These are phyloP conservation scores for Plasmodium fragile DNA, from an alignment of 169 alveolate species.

Conservation along the genomic window DNA sequence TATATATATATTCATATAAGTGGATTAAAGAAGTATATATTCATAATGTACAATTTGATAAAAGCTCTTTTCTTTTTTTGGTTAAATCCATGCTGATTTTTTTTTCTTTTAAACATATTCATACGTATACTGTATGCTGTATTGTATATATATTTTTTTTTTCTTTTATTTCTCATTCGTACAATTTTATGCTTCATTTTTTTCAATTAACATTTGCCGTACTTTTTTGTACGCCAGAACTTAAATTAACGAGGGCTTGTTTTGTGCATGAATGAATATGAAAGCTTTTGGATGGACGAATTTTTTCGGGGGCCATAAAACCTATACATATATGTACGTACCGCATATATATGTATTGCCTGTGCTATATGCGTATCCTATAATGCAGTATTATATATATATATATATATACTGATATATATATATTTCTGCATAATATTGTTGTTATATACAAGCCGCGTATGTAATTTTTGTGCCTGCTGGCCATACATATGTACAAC, in stretches of 20 bases:
- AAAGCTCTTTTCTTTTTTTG: background rate
- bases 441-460: background rate
- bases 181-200: background rate
- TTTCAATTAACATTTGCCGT: background rate
- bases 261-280: background rate
- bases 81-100: background rate
- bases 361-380: background rate
- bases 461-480: background rate
- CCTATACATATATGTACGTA: background rate
- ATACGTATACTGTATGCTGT: background rate
- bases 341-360: background rate
- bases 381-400: background rate
- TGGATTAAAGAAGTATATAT: no score
- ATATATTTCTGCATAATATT: background rate
- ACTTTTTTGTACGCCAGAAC: background rate
- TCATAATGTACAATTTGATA: background rate
- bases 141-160: background rate
- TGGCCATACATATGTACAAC: background rate
- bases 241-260: background rate
- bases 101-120: background rate
- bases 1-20: background rate
- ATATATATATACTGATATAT: background rate
- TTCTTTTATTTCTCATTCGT: background rate
- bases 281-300: background rate
- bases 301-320: background rate